Evolutionary conservation across 495 filamentous ascomycete genomes (phyloP).

Genomic region (Podospora australis): DNA sequence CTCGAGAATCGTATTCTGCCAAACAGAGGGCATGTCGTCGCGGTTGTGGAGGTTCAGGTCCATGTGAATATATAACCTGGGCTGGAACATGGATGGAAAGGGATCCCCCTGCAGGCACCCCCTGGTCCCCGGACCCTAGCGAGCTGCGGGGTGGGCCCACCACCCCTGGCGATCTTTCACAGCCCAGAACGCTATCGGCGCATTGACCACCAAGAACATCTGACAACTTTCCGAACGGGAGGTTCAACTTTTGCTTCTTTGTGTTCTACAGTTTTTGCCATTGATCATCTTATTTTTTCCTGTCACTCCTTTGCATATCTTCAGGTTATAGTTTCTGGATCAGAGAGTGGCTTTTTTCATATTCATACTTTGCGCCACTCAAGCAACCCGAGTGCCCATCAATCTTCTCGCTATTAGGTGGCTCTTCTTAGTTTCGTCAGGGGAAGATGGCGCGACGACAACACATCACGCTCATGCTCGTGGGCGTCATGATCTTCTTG

Average conservation of each 20-base stretch:
- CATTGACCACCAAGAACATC: slow-evolving; percentile 1
- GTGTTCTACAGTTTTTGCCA: too few relatives aligned
- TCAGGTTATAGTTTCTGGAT: too few relatives aligned
- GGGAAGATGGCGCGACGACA: slow-evolving; percentile 39
- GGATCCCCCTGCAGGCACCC: not conserved
- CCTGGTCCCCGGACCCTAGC: too few relatives aligned
- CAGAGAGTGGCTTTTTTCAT: not conserved
- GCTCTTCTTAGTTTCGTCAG: not conserved
- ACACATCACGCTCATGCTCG: slow-evolving; percentile 33
- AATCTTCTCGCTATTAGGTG: not conserved
- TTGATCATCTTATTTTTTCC: not conserved
- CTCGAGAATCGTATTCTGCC: too few relatives aligned
- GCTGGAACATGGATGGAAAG: not conserved
- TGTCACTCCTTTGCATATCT: slow-evolving; percentile 2
- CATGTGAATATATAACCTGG: too few relatives aligned
- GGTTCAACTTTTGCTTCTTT: not conserved
- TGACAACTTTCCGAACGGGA: not conserved
- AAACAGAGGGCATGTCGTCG: too few relatives aligned
- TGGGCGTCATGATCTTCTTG: slow-evolving; percentile 31
- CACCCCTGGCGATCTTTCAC: not conserved
- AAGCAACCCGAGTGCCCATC: not conserved
- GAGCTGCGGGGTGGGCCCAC: not conserved
- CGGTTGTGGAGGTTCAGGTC: too few relatives aligned
- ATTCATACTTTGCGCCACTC: not conserved
- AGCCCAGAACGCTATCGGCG: not conserved